phyloP scores from a whole-genome alignment of 345 rosid species.

The Eucalyptus melliodora region DNA sequence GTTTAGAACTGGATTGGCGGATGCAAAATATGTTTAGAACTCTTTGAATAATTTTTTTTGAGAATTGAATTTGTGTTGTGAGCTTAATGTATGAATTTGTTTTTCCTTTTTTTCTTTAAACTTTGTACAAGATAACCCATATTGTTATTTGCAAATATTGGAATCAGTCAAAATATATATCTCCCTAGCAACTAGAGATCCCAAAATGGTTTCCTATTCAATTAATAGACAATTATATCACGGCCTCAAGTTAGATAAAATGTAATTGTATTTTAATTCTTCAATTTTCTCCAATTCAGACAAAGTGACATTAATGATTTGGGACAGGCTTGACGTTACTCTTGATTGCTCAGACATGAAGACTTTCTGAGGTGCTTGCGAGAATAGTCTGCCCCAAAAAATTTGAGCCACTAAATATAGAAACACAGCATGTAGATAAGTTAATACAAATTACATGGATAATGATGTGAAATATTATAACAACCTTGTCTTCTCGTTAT shows the following conservation, averaged over 20 bases:
- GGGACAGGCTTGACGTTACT: not conserved
- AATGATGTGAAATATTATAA: not conserved
- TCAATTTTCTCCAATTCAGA: not conserved
- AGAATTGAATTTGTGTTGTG: too few relatives aligned
- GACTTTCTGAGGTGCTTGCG: not conserved
- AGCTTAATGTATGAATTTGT: too few relatives aligned
- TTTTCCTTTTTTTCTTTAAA: not conserved
- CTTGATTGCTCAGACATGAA: not conserved
- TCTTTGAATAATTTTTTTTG: too few relatives aligned
- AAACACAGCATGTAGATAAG: not conserved
- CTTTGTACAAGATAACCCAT: not conserved
- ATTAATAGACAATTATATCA: not conserved
- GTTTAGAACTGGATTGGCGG: too few relatives aligned
- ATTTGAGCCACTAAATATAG: not conserved
- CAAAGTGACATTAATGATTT: not conserved
- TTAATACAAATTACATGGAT: not conserved
- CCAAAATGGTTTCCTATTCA: not conserved
- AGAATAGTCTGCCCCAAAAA: not conserved
- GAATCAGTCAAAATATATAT: not conserved
- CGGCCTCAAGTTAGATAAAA: too few relatives aligned
- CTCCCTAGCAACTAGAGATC: not conserved
- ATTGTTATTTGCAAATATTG: not conserved
- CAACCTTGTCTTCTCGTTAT: not conserved
- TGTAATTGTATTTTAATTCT: too few relatives aligned
- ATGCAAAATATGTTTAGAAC: not conserved